These are phyloP conservation scores for Termitomyces sp. DNA, from an alignment of 768 basidiomycete genomes.

Conservation along the genomic window DNA sequence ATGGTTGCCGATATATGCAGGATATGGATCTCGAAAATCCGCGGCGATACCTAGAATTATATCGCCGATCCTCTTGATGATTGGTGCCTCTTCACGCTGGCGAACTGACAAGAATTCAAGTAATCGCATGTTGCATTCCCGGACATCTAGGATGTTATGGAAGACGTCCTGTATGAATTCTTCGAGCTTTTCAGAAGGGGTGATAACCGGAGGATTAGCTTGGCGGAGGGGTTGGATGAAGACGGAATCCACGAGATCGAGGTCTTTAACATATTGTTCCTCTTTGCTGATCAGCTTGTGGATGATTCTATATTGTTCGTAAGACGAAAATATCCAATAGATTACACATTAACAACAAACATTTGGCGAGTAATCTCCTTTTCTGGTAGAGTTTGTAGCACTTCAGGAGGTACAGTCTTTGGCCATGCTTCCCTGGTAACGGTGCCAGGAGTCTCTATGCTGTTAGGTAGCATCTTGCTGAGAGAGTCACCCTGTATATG, in stretches of 20 bases:
- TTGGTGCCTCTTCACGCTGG: slow-evolving; percentile 78
- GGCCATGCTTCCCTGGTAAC: slow-evolving; percentile 45
- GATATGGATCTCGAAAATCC: slow-evolving; percentile 83
- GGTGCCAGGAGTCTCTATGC: slow-evolving; percentile 31
- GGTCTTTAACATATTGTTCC: slow-evolving; percentile 83
- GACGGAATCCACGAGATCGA: slow-evolving; percentile 77
- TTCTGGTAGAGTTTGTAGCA: slow-evolving; percentile 49
- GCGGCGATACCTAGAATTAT: slow-evolving; percentile 83
- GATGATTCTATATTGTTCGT: slow-evolving; percentile 49
- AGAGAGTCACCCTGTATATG: slow-evolving; percentile 24
- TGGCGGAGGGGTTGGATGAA: slow-evolving; percentile 42
- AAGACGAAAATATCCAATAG: neutral
- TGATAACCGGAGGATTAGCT: slow-evolving; percentile 39
- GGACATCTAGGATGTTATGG: slow-evolving; percentile 79
- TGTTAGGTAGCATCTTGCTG: slow-evolving; percentile 16
- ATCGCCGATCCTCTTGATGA: slow-evolving; percentile 85
- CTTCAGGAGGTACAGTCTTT: slow-evolving; percentile 35
- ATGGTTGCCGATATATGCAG: slow-evolving; percentile 79
- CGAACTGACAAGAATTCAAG: slow-evolving; percentile 84
- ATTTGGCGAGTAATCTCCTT: slow-evolving; percentile 84
- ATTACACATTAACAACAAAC: slow-evolving; percentile 21
- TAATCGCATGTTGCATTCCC: slow-evolving; percentile 72
- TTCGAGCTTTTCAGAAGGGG: slow-evolving; percentile 50
- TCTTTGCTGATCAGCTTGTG: slow-evolving; percentile 89
- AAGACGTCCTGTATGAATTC: slow-evolving; percentile 88